Percentiles rank a stretch among this genome's conserved stretches.
Conservation (phyloP, 768 basidiomycete species). For the Amanita molliuscula region DNA sequence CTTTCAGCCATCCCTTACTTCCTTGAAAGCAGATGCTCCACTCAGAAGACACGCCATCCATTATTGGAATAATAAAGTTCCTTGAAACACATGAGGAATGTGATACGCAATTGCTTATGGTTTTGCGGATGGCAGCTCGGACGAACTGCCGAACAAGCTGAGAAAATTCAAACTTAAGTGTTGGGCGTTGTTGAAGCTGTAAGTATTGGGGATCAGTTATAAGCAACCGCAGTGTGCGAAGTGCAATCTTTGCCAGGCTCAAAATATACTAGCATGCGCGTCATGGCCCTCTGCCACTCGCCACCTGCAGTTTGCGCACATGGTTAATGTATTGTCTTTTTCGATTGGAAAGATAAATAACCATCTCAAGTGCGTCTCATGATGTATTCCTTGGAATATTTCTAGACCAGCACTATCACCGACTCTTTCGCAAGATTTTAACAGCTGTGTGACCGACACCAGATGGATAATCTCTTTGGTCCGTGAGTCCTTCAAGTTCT, state of each 20-base stretch:
- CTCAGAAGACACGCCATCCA: not conserved
- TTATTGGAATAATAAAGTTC: not conserved
- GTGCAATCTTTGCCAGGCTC: not conserved
- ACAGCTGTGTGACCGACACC: not conserved
- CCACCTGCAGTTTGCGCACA: not conserved
- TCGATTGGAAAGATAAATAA: not conserved
- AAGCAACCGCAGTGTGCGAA: not conserved
- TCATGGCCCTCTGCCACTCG: not conserved
- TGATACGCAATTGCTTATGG: not conserved
- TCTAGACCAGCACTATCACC: slow-evolving; percentile 2
- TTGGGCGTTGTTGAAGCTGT: no score
- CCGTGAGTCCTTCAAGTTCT: not conserved
- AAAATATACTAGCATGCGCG: not conserved
- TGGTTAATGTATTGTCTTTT: not conserved
- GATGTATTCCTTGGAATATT: not conserved
- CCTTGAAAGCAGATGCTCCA: not conserved
- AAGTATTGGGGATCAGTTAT: slow-evolving; percentile 1
- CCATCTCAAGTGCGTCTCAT: not conserved
- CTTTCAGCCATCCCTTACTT: not conserved
- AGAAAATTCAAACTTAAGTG: not conserved
- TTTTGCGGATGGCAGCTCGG: not conserved
- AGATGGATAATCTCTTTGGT: not conserved
- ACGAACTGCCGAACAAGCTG: not conserved
- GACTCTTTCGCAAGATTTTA: not conserved
- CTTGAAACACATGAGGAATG: not conserved